A percentile compares a stretch with the other conserved stretches of the same genome.
Evolutionary conservation across 2,329 filamentous ascomycete genomes (phyloP).

Genomic region (Penicillium italicum): DNA sequence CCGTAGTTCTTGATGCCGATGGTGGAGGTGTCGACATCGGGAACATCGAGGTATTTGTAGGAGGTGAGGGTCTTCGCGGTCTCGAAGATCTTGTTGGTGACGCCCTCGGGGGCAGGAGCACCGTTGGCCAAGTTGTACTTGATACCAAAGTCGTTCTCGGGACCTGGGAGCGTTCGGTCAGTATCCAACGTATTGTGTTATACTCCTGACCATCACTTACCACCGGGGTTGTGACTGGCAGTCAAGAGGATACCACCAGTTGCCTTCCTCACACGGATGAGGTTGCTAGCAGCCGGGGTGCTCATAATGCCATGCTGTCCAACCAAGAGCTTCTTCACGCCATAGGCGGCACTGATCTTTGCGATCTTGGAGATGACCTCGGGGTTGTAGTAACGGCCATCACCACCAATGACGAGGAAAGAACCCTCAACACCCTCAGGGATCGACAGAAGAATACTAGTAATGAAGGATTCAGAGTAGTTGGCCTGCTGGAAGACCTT

Average conservation of each 20-base stretch:
- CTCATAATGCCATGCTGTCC: constrained; percentile 95
- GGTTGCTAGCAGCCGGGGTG: constrained; percentile 90
- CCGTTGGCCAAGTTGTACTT: constrained; percentile 99
- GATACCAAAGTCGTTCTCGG: constrained; percentile 95
- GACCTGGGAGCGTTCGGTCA: constrained; percentile 54
- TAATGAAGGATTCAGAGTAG: constrained; percentile 94
- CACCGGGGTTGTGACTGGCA: constrained; percentile 96
- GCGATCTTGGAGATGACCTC: constrained; percentile 96
- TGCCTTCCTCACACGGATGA: constrained; percentile 91
- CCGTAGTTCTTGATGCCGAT: constrained; percentile 84
- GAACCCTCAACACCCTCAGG: constrained; percentile 85
- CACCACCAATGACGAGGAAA: constrained; percentile 93
- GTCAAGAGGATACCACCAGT: constrained; percentile 96
- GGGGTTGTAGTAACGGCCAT: constrained; percentile 95
- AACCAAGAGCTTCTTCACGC: constrained; percentile 97
- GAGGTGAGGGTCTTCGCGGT: constrained; percentile 82
- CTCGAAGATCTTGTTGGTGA: constrained; percentile 97
- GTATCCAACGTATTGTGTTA: background rate
- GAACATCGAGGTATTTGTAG: constrained; percentile 88
- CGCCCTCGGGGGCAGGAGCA: constrained; percentile 88
- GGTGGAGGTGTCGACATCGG: constrained; percentile 76
- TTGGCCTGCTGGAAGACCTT: constrained; percentile 92
- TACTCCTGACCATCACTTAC: constrained; percentile 52
- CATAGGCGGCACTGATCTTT: constrained; percentile 94
- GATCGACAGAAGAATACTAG: constrained; percentile 92